phyloP scores from a whole-genome alignment of 495 filamentous ascomycete species.

The Cryomyces minteri region DNA sequence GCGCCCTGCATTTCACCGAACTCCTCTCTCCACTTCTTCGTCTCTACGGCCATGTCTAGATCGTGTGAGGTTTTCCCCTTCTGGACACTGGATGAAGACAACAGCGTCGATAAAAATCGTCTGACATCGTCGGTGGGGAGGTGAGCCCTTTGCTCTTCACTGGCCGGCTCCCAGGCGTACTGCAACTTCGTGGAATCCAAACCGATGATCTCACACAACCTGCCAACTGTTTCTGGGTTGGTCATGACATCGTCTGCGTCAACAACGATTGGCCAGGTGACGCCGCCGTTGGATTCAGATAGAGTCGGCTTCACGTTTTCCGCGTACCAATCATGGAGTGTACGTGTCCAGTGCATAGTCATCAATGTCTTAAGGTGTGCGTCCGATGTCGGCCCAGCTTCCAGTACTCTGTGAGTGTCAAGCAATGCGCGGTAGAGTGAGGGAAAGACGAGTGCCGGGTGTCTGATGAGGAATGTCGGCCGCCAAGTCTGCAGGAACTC shows the following conservation, averaged over 20 bases:
- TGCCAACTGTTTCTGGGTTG: constrained; percentile 14
- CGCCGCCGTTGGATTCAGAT: constrained; percentile 1
- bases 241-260: constrained; percentile 30
- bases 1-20: constrained; percentile 23
- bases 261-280: constrained; percentile 18
- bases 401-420: background rate
- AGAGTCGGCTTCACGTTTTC: background rate
- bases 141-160: constrained; percentile 2
- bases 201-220: constrained; percentile 19
- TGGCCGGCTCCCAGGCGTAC: constrained; percentile 22
- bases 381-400: constrained; percentile 5
- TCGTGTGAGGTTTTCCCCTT: constrained; percentile 18
- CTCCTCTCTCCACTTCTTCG: constrained; percentile 26
- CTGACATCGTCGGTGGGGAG: background rate
- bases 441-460: constrained; percentile 24
- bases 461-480: constrained; percentile 25
- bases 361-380: constrained; percentile 1
- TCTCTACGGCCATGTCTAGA: constrained; percentile 23
- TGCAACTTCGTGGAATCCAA: constrained; percentile 17
- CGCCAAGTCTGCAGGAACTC: background rate
- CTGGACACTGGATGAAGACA: constrained; percentile 19
- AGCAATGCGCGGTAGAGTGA: constrained; percentile 19
- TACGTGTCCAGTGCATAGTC: constrained; percentile 20
- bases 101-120: constrained; percentile 19
- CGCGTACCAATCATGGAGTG: constrained; percentile 21